phyloP scores from a whole-genome alignment of 306 rosid species.

The Prosopis cineraria region DNA sequence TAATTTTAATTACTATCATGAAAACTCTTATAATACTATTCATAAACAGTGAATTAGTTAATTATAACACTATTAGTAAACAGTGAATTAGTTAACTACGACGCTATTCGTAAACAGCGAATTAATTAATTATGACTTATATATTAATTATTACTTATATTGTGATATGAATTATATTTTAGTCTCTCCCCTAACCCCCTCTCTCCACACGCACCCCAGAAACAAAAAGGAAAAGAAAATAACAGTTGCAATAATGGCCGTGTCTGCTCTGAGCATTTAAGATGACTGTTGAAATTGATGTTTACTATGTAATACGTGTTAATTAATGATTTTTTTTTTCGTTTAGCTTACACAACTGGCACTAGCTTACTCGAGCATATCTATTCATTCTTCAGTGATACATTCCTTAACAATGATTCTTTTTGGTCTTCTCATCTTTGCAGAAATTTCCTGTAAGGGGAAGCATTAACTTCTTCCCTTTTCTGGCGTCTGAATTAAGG shows the following conservation, averaged over 20 bases:
- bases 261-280: background rate
- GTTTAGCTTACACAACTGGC: background rate
- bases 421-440: conserved; percentile 32
- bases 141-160: no score
- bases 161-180: no score
- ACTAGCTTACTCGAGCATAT: background rate
- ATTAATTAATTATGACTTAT: no score
- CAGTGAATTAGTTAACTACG: no score
- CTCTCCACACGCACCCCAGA: background rate
- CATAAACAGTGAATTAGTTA: no score
- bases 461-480: conserved; percentile 34
- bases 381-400: background rate
- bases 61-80: no score
- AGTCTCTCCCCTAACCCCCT: no score
- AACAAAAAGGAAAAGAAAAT: no score
- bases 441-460: conserved; percentile 32
- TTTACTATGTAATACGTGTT: background rate
- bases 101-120: no score
- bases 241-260: background rate
- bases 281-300: background rate
- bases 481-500: conserved; percentile 27
- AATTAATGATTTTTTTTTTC: background rate
- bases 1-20: no score
- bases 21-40: no score
- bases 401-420: background rate